Evolutionary conservation across 768 basidiomycete genomes (phyloP).

Genomic region (Lactifluus echinatus): DNA sequence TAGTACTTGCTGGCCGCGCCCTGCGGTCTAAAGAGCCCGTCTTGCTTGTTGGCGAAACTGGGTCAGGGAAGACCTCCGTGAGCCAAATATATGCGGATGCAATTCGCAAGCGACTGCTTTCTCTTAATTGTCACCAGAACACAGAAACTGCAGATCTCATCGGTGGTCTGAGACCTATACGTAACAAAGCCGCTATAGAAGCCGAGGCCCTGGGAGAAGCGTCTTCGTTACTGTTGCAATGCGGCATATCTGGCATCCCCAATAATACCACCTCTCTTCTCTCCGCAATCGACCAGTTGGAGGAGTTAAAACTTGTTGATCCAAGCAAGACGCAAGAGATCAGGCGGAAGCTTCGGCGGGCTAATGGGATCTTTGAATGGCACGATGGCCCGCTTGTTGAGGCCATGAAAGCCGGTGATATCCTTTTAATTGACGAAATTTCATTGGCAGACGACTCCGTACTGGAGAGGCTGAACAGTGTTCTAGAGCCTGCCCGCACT

Average conservation of each 20-base stretch:
- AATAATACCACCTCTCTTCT: conserved; percentile 25
- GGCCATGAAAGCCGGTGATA: conserved; percentile 78
- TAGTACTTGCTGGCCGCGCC: conserved; percentile 76
- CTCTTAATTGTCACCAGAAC: conserved; percentile 94
- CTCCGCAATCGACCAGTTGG: conserved; percentile 21
- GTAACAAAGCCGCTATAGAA: conserved; percentile 57
- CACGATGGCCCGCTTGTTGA: conserved; percentile 92
- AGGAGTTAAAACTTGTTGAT: conserved; percentile 14
- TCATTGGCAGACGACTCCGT: conserved; percentile 98
- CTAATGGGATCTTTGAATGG: conserved; percentile 91
- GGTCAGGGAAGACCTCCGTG: conserved; percentile 94
- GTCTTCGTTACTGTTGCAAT: conserved; percentile 31
- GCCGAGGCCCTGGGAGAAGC: conserved; percentile 42
- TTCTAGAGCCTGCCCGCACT: conserved; percentile 83
- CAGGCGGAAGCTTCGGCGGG: conserved; percentile 37
- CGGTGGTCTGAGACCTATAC: conserved; percentile 82
- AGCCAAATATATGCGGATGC: conserved; percentile 82
- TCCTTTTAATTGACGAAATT: conserved; percentile 92
- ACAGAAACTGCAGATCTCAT: conserved; percentile 97
- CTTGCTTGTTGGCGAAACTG: conserved; percentile 93
- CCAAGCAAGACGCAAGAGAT: conserved; percentile 31
- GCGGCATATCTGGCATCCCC: conserved; percentile 30
- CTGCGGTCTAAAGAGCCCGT: conserved; percentile 89
- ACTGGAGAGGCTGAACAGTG: conserved; percentile 92
- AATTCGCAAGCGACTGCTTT: conserved; percentile 47